Evolutionary conservation across 2,329 filamentous ascomycete genomes (phyloP).

Genomic region (Onygena corvina): DNA sequence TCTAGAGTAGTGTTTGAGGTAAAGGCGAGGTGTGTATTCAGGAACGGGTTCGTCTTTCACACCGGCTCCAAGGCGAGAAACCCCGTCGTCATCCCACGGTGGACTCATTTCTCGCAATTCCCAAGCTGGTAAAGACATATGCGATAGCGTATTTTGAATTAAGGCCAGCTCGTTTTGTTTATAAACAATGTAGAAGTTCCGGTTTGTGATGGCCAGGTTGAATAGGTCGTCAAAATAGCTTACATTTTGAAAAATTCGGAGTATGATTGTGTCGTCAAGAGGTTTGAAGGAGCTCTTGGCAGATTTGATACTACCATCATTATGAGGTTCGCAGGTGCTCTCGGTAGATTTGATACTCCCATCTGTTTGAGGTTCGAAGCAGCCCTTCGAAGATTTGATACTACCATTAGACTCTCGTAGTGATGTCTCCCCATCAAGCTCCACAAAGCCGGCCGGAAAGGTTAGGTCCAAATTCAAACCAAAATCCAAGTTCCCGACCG

Average conservation of each 20-base stretch:
- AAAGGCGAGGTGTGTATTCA: slow-evolving; percentile 43
- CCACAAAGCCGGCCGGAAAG: not conserved
- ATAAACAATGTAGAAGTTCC: slow-evolving; percentile 46
- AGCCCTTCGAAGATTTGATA: slow-evolving; percentile 28
- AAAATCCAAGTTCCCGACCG: not conserved
- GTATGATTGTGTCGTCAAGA: slow-evolving; percentile 40
- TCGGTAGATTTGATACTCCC: slow-evolving; percentile 28
- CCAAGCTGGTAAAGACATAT: slow-evolving; percentile 48
- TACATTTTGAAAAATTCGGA: slow-evolving; percentile 41
- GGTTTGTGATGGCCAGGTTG: slow-evolving; percentile 42
- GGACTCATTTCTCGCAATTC: slow-evolving; percentile 48
- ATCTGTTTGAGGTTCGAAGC: slow-evolving; percentile 8
- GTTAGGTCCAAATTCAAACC: not conserved
- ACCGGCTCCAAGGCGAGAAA: slow-evolving; percentile 26
- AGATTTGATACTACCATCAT: slow-evolving; percentile 30
- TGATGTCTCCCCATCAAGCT: not conserved
- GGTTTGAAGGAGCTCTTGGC: slow-evolving; percentile 12
- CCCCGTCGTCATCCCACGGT: slow-evolving; percentile 36
- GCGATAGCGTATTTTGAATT: slow-evolving; percentile 40
- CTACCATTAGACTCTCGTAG: slow-evolving; percentile 13
- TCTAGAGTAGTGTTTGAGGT: slow-evolving; percentile 40
- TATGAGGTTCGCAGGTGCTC: slow-evolving; percentile 18
- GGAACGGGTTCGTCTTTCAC: slow-evolving; percentile 35
- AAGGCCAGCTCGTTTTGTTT: slow-evolving; percentile 45
- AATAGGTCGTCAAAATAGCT: slow-evolving; percentile 44